Evolutionary conservation across 257 asterid genomes (phyloP), one percentile per base, ranked within the genome.

Genomic region (Asclepias syriaca): DNA sequence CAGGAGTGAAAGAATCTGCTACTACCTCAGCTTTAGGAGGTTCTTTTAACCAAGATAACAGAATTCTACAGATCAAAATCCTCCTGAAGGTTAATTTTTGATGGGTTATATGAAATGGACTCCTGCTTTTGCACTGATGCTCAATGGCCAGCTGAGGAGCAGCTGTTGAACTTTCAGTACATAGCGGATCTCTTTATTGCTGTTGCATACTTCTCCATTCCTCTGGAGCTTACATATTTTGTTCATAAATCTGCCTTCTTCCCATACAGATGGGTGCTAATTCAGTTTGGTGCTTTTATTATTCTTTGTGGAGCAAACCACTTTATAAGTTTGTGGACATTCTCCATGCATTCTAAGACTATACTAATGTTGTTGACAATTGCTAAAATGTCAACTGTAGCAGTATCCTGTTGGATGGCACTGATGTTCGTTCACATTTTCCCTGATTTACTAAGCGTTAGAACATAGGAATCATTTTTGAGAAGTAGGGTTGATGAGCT

Each of bases 291-390:
- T 45, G 93, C 91, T 50, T 89, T 89, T 67, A 89, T 89, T 66
- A 73, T 85, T 71, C 90, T 89, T 15, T 89, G 96, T 72, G 96
- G 96, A 76, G 93, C 93, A 54, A 85, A 93, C 48, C 96, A 89
- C 81, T 85, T 85, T 61, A 84, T 89, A 45, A 87, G 76, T 78
- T 70, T 89, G 59, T 89, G 96, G 96, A 84, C 94, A 27, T 85
- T 82, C 85, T 76, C 87, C 54, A 75, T 84, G 61, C 96, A 90
- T 58, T 78, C 96, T 6, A 90, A 81, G 79, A 83, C 88, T 12
- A 84, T 90, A 16, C 95, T 89, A 8, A 54, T 90, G 51, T 88
- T 86, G 27, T 78, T 87, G 95, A 80, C 92, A 32, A 63, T 85
- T 54, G 84, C 96, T 3, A 90, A 90, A 80, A 77, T 85, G 16